Evolutionary conservation across 2,329 filamentous ascomycete genomes (phyloP).

Genomic region (Cordyceps fumosorosea): DNA sequence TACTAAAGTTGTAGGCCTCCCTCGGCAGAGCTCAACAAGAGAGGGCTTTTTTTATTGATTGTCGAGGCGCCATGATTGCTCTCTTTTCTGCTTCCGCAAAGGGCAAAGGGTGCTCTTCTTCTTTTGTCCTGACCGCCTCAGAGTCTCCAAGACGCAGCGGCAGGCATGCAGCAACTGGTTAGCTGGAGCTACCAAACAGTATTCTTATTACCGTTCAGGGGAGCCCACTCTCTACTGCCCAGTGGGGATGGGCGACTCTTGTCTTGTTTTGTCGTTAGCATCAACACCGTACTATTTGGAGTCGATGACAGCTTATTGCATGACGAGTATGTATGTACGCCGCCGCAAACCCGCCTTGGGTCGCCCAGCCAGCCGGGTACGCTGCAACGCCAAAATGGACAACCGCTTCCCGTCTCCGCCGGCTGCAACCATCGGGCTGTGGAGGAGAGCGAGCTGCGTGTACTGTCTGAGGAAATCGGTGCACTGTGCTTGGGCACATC

Average conservation of each 20-base stretch:
- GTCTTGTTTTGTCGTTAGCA: background rate
- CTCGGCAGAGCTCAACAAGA: background rate
- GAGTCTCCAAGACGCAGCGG: background rate
- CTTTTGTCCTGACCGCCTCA: constrained; percentile 4
- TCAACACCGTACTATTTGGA: background rate
- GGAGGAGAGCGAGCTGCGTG: background rate
- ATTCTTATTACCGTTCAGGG: constrained; percentile 10
- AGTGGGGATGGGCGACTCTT: background rate
- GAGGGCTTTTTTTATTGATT: background rate
- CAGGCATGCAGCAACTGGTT: background rate
- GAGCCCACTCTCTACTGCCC: background rate
- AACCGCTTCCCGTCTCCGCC: background rate
- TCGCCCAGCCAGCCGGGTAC: constrained; percentile 6
- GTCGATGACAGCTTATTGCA: background rate
- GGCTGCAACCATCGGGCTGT: background rate
- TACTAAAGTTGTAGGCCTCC: background rate
- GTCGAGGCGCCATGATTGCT: no score
- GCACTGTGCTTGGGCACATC: background rate
- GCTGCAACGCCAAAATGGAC: background rate
- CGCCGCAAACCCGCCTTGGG: background rate
- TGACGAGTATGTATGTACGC: background rate
- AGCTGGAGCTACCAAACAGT: background rate
- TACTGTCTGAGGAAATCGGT: background rate
- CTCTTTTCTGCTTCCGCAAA: no score
- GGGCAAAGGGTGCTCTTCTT: background rate